These are phyloP conservation scores for Epichloe gansuensis DNA, from an alignment of 2,329 filamentous ascomycete genomes.

Conservation along the genomic window DNA sequence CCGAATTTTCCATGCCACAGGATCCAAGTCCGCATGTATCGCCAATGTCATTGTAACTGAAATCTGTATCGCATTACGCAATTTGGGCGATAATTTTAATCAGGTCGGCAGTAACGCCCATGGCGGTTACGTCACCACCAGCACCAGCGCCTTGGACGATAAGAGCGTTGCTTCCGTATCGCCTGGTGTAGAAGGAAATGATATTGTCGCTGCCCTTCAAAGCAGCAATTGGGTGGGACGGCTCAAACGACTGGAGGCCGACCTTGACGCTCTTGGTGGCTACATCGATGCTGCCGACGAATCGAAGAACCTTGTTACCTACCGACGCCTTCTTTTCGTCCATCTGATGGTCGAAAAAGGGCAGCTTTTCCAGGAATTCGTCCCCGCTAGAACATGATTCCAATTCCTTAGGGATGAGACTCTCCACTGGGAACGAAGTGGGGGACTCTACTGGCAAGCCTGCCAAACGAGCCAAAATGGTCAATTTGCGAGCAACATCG, in stretches of 20 bases:
- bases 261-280: slow-evolving; percentile 74
- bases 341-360: slow-evolving; percentile 81
- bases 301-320: slow-evolving; percentile 80
- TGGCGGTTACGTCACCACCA: slow-evolving; percentile 89
- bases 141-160: slow-evolving; percentile 93
- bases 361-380: slow-evolving; percentile 72
- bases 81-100: slow-evolving; percentile 75
- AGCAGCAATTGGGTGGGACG: slow-evolving; percentile 79
- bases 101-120: slow-evolving; percentile 91
- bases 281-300: slow-evolving; percentile 87
- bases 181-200: slow-evolving; percentile 94
- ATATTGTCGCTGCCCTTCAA: slow-evolving; percentile 98
- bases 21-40: background rate
- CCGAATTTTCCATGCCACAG: background rate
- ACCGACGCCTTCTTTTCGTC: slow-evolving; percentile 76
- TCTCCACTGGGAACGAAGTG: slow-evolving; percentile 85
- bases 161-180: slow-evolving; percentile 81
- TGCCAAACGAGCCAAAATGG: slow-evolving; percentile 77
- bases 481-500: slow-evolving; percentile 90
- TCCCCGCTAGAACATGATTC: slow-evolving; percentile 65
- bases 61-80: slow-evolving; percentile 20
- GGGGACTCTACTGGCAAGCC: slow-evolving; percentile 73
- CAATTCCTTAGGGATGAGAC: slow-evolving; percentile 77
- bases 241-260: slow-evolving; percentile 78
- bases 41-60: background rate